Evolutionary conservation across 179 eudicot genomes (phyloP), one percentile per base, ranked within the genome.

Genomic region (Silene noctiflora): DNA sequence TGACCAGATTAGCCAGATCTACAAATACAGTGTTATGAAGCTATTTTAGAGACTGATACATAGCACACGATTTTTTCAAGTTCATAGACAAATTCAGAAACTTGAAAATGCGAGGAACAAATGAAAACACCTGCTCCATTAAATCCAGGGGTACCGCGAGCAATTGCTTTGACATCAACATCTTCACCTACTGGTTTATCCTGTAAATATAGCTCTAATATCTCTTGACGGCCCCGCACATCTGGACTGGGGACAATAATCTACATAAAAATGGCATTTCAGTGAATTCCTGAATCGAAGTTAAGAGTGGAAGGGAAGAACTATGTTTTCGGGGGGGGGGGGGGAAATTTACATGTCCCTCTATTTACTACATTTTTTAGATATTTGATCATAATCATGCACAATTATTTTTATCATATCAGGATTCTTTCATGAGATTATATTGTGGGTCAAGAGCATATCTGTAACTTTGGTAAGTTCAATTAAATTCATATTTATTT

Each of bases 131-230:
- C 99, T 81, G 99, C 99, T 21, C 99, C 99, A 72, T 93, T 93
- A 82, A 96, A 96, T 63, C 97, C 98, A 22, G 99, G 99, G 76
- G 99, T 96, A 80, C 98, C 98, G 65, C 99, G 97, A 72, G 99
- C 97, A 80, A 96, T 86, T 72, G 97, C 75, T 74, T 87, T 93
- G 65, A 88, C 84, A 85, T 96, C 94, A 42, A 96, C 92, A 76
- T 93, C 96, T 70, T 88, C 88, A 69, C 87, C 88, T 80, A 91
- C 78, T 46, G 99, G 99, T 84, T 93, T 93, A 75, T 96, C 96
- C 48, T 88, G 88, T 73, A 96, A 84, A 80, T 96, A 93, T 48
- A 96, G 88, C 77, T 96, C 96, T 81, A 96, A 81, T 63, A 93
- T 96, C 68, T 96, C 98, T 84, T 95, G 88, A 24, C 99, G 98